Percentiles rank a stretch among this genome's conserved stretches.
phyloP scores from a whole-genome alignment of 306 rosid species.

The Malus asiatica region DNA sequence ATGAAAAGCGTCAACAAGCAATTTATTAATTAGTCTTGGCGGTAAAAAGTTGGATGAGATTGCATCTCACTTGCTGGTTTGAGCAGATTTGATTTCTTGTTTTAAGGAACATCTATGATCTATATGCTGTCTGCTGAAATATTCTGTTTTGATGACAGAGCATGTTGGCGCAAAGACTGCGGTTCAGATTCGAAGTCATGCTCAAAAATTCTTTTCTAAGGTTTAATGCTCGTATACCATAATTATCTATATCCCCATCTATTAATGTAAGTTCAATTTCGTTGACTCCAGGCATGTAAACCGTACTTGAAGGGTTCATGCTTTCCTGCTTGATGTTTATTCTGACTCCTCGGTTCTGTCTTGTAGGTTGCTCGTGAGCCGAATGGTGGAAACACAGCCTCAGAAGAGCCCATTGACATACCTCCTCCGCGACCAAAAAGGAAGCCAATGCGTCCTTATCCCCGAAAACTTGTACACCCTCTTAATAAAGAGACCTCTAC shows the following conservation, averaged over 20 bases:
- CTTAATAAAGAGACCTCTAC: conserved; percentile 19
- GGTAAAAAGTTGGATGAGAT: background rate
- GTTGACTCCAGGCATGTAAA: conserved; percentile 20
- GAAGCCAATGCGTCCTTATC: conserved; percentile 85
- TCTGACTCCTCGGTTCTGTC: conserved; percentile 14
- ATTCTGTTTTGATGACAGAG: conserved; percentile 39
- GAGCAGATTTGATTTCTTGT: background rate
- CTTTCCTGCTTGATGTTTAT: conserved; percentile 1
- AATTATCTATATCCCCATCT: conserved; percentile 15
- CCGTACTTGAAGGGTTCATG: conserved; percentile 11
- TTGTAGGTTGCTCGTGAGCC: conserved; percentile 47
- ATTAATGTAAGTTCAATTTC: conserved; percentile 11
- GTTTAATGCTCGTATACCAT: conserved; percentile 45
- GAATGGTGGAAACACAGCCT: conserved; percentile 21
- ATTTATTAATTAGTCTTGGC: background rate
- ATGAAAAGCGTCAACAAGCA: background rate
- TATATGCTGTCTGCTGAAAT: conserved; percentile 16
- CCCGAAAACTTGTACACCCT: conserved; percentile 52
- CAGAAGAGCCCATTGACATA: conserved; percentile 54
- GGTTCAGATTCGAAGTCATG: conserved; percentile 96
- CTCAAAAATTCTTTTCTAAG: conserved; percentile 92
- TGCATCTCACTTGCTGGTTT: background rate
- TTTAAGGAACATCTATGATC: background rate
- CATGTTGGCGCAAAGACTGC: conserved; percentile 87
- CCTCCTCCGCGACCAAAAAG: conserved; percentile 89